These are phyloP conservation scores for Cystobasidiaceae sp. DNA, from an alignment of 1,284 basidiomycete genomes.

Conservation along the genomic window DNA sequence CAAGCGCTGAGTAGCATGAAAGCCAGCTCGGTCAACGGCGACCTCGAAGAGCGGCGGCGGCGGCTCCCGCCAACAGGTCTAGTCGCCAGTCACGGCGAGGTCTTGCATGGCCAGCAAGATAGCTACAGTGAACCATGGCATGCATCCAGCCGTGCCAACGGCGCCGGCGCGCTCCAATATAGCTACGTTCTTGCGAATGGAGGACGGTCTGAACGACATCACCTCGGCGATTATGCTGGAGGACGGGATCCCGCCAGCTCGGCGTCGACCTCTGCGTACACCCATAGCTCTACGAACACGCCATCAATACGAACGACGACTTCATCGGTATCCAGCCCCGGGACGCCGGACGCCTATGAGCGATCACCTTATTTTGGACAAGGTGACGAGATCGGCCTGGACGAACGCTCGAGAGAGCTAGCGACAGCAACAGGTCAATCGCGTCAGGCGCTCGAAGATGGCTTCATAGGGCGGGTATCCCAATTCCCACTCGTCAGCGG, in stretches of 20 bases:
- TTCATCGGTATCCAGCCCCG: not conserved
- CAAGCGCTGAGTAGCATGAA: constrained; percentile 19
- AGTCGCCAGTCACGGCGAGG: not conserved
- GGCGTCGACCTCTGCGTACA: constrained; percentile 13
- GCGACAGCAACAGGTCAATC: not conserved
- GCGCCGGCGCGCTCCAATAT: constrained; percentile 3
- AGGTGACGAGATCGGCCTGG: not conserved
- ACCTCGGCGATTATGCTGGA: not conserved
- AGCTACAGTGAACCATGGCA: not conserved
- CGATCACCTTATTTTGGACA: constrained; percentile 11
- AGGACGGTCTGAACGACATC: not conserved
- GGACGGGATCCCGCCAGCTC: not conserved
- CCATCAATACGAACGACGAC: constrained; percentile 10
- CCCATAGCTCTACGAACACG: constrained; percentile 6
- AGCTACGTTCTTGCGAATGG: constrained; percentile 15
- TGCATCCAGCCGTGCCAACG: not conserved
- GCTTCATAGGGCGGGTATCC: constrained; percentile 55
- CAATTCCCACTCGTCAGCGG: constrained; percentile 60
- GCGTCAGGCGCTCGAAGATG: constrained; percentile 10
- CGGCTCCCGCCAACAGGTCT: too few relatives aligned
- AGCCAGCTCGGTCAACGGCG: not conserved
- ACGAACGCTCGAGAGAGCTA: not conserved
- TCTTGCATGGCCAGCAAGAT: not conserved
- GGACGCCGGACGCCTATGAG: constrained; percentile 1
- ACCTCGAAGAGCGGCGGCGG: too few relatives aligned